Base-by-base conservation (phyloP, 2,329 filamentous ascomycete genomes). In the Hymenoscyphus repandus region DNA sequence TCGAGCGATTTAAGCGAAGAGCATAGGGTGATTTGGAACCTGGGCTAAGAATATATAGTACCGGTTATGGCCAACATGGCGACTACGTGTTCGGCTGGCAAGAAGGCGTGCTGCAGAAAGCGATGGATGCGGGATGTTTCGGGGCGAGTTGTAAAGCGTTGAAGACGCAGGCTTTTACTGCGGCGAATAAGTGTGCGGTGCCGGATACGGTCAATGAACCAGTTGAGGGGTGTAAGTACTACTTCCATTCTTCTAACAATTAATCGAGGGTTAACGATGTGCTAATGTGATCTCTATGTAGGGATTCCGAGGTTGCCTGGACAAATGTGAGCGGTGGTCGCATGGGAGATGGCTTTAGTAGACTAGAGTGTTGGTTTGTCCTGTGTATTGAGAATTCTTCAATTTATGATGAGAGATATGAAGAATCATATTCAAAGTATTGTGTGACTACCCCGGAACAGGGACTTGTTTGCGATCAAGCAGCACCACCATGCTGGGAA, bases 31-130 rank as follows among this genome's bases (percentile, higher is more conserved):
- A 42, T 11, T 6, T 15, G 17, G 7, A 27, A 20, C 12, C 17
- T 42, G 12, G 22, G 7, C 15, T 32, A 10, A 22, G 44, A 11
- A n/a, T 40, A 12, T 32, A 13, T 13, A 54, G 52, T 11, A 70
- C 69, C 37, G 74, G 74, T 34, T 67, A 72, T 13, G 73, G 73
- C 7, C 73, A 73, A 12, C 74, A 77, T 61, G 74, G 74, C 20
- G 74, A 77, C 62, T 77, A 77, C 61, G 62, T 76, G 54, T 76
- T 76, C 57, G 74, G 74, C 55, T 75, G 73, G 74, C 70, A 76
- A 61, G 72, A 68, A 53, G 66, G 74, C 60, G 65, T 69, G 5
- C 70, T 77, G 38, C 74, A 77, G 62, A 71, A 68, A 64, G 72
- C 72, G 59, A 74, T 74, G 72, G 71, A 74, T 62, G 69, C 68